These are phyloP conservation scores for Chloroidium sp. DNA, from an alignment of 163 green algal species.

Conservation along the genomic window DNA sequence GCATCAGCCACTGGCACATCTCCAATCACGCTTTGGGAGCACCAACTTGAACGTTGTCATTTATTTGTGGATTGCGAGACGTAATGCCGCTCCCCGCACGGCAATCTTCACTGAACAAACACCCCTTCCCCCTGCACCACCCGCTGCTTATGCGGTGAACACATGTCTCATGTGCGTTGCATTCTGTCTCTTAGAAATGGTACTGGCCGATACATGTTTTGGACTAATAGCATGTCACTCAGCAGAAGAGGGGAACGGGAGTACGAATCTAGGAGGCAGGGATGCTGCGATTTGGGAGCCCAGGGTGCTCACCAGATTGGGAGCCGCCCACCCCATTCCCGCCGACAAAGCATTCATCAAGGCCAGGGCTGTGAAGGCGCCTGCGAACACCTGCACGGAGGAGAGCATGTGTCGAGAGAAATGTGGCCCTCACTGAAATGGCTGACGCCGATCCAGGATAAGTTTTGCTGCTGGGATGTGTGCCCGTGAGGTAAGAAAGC, in stretches of 20 bases:
- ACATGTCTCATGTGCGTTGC: too few species aligned
- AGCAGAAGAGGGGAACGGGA: background rate
- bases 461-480: background rate
- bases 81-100: too few species aligned
- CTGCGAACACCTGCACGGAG: slow-evolving; percentile 50
- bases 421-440: background rate
- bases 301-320: slow-evolving; percentile 56
- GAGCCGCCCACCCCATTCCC: slow-evolving; percentile 71
- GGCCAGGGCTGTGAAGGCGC: slow-evolving; percentile 55
- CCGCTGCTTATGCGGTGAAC: too few species aligned
- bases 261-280: background rate
- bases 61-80: too few species aligned
- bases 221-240: background rate
- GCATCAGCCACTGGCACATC: slow-evolving; percentile 2
- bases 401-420: background rate
- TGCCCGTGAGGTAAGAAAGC: background rate
- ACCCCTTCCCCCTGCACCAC: too few species aligned
- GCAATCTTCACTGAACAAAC: too few species aligned
- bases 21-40: too few species aligned
- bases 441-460: background rate
- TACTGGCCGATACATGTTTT: too few species aligned
- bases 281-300: too few species aligned
- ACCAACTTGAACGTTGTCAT: too few species aligned
- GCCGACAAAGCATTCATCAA: slow-evolving; percentile 82
- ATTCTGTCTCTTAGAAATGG: too few species aligned